These are phyloP conservation scores for Bothriochloa decipiens DNA, from an alignment of 176 grass and related monocot species.

Conservation along the genomic window DNA sequence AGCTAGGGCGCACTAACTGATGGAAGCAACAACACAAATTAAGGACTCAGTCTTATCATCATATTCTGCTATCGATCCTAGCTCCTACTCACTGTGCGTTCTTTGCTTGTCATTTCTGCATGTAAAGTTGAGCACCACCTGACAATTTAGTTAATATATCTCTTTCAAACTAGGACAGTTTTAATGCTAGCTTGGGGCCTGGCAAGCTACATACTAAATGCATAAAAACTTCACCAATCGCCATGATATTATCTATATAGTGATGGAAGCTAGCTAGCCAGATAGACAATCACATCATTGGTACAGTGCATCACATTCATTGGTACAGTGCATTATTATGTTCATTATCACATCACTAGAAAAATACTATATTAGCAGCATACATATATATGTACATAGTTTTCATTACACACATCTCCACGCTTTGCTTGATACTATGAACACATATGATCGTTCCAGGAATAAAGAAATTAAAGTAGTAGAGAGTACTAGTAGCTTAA, in stretches of 20 bases:
- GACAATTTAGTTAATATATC: conserved; percentile 25
- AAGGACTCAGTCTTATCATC: background rate
- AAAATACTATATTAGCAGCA: background rate
- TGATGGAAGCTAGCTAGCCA: background rate
- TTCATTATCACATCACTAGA: conserved; percentile 6
- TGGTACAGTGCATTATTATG: conserved; percentile 3
- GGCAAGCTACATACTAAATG: background rate
- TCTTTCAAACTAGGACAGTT: conserved; percentile 32
- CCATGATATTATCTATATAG: conserved; percentile 5
- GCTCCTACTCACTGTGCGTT: background rate
- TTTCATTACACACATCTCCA: background rate
- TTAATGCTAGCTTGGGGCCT: conserved; percentile 9
- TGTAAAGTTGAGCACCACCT: conserved; percentile 9
- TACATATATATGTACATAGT: background rate
- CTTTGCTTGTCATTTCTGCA: background rate
- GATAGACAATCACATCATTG: background rate
- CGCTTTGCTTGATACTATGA: background rate
- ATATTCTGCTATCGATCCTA: background rate
- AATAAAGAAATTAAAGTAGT: too few relatives aligned
- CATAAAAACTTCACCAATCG: background rate
- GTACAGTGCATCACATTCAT: background rate
- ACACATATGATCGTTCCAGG: too few relatives aligned
- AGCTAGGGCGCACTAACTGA: background rate
- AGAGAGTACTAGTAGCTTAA: too few relatives aligned
- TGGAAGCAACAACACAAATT: background rate